Conservation (phyloP, 1,284 basidiomycete species). For the Leccinum pachyderme region DNA sequence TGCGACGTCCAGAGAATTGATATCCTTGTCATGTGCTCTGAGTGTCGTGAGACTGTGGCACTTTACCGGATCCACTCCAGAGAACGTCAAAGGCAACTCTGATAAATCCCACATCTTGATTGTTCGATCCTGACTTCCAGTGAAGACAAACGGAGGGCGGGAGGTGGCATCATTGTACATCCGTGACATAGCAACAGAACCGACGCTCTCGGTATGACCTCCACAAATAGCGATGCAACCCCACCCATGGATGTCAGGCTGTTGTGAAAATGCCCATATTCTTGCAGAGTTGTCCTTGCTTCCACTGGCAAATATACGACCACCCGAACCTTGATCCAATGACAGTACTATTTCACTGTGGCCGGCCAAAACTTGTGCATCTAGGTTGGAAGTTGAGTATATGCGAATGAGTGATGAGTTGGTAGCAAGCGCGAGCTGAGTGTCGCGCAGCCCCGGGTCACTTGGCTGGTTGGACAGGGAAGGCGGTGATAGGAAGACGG, state of each 20-base stretch:
- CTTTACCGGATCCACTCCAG: constrained; percentile 39
- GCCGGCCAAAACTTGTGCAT: constrained; percentile 81
- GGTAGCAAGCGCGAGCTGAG: constrained; percentile 89
- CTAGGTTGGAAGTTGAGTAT: constrained; percentile 72
- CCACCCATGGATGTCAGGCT: constrained; percentile 45
- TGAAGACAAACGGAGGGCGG: constrained; percentile 73
- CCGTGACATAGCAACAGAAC: constrained; percentile 81
- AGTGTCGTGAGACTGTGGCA: constrained; percentile 85
- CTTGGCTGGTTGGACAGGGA: not conserved
- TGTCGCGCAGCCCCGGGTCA: constrained; percentile 42
- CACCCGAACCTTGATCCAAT: constrained; percentile 68
- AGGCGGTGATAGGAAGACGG: constrained; percentile 65
- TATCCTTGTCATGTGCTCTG: constrained; percentile 97
- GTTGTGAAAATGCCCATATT: constrained; percentile 68
- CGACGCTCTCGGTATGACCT: constrained; percentile 94
- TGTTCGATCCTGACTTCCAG: constrained; percentile 94
- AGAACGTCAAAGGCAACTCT: constrained; percentile 37
- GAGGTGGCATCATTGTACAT: constrained; percentile 22
- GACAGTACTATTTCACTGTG: constrained; percentile 92
- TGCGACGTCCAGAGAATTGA: constrained; percentile 93
- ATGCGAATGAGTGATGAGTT: constrained; percentile 92
- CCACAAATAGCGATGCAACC: constrained; percentile 84
- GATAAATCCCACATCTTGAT: constrained; percentile 98
- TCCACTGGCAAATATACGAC: constrained; percentile 80
- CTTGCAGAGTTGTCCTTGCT: constrained; percentile 91